A percentile compares a stretch with the other conserved stretches of the same genome.
Conservation (phyloP, 192 early-diverging fungal genomes). For the Piromyces finnis region DNA sequence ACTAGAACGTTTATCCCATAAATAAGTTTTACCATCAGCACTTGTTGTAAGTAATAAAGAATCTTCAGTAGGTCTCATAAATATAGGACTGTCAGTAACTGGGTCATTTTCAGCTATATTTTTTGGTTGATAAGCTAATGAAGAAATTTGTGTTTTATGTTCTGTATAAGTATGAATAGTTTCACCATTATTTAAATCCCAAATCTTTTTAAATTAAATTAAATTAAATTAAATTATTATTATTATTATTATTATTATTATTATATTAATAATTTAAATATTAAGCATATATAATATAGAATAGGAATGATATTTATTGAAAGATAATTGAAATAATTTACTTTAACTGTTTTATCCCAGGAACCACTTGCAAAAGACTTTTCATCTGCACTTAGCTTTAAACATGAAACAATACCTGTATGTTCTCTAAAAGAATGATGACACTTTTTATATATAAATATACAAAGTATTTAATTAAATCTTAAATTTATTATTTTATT, state of each 20-base stretch:
- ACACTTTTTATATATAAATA: constrained; percentile 8
- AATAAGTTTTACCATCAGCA: constrained; percentile 48
- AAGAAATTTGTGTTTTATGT: constrained; percentile 68
- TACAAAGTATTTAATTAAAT: background rate
- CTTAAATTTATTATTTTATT: background rate
- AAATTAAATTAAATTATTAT: too few relatives aligned
- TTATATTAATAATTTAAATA: too few relatives aligned
- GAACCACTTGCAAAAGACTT: constrained; percentile 72
- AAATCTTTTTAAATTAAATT: constrained; percentile 7
- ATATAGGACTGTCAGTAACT: constrained; percentile 5
- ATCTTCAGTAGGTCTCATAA: constrained; percentile 7
- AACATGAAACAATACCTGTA: constrained; percentile 60
- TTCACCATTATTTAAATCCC: constrained; percentile 73
- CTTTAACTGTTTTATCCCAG: constrained; percentile 76
- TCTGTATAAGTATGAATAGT: constrained; percentile 48
- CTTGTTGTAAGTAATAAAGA: constrained; percentile 48
- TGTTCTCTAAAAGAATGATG: constrained; percentile 70
- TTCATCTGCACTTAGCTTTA: constrained; percentile 68
- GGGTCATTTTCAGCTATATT: background rate
- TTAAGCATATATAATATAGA: too few relatives aligned
- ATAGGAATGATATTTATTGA: too few relatives aligned
- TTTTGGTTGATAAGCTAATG: constrained; percentile 45
- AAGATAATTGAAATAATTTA: constrained; percentile 14
- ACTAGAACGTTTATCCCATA: constrained; percentile 51
- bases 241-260: too few relatives aligned